phyloP scores from a whole-genome alignment of 179 eudicot genomes.

The Gypsophila paniculata region DNA sequence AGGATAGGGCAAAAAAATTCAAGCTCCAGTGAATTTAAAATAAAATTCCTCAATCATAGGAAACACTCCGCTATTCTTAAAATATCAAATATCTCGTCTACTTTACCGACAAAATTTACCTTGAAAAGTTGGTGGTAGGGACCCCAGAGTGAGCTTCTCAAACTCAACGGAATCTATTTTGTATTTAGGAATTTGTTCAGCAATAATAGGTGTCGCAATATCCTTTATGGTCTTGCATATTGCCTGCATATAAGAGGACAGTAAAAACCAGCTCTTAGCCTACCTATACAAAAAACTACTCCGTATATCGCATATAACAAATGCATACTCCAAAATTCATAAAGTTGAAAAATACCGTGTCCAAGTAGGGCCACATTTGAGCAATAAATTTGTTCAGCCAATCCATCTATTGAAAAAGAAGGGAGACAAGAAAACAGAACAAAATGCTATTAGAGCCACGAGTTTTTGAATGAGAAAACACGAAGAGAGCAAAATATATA shows the following conservation, averaged over 20 bases:
- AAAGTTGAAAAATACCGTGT: constrained; percentile 55
- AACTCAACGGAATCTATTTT: constrained; percentile 74
- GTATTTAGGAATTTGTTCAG: constrained; percentile 85
- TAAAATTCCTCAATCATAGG: no score
- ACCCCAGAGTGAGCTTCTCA: constrained; percentile 59
- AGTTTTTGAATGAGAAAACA: constrained; percentile 9
- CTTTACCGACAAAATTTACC: constrained; percentile 32
- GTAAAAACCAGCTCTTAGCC: constrained; percentile 13
- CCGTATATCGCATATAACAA: neutral
- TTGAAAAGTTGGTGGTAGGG: constrained; percentile 75
- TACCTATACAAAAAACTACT: constrained; percentile 3
- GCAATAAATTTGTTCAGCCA: constrained; percentile 89
- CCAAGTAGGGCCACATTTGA: constrained; percentile 88
- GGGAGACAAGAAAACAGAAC: neutral
- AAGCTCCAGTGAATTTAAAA: neutral
- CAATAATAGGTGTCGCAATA: constrained; percentile 72
- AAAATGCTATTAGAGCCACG: constrained; percentile 12
- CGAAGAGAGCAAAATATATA: constrained; percentile 9
- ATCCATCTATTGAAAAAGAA: constrained; percentile 46
- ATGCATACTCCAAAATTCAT: neutral
- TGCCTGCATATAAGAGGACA: constrained; percentile 37
- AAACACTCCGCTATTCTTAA: neutral
- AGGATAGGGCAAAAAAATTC: no score
- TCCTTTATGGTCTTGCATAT: constrained; percentile 78
- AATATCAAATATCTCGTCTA: neutral